phyloP scores from a whole-genome alignment of 495 filamentous ascomycete genomes.

The Acidiella bohemica region DNA sequence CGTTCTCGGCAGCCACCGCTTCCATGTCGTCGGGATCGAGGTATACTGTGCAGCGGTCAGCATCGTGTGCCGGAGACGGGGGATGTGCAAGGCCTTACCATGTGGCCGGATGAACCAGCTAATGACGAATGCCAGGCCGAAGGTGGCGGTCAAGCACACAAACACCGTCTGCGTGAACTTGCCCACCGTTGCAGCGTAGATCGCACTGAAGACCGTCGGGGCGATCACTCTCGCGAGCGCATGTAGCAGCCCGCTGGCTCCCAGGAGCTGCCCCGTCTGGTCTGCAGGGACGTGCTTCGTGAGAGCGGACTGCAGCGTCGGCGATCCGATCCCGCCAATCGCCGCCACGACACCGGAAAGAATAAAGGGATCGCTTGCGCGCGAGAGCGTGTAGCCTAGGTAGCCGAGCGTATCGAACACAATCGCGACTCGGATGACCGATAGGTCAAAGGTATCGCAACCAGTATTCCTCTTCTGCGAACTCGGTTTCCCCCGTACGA shows the following conservation, averaged over 20 bases:
- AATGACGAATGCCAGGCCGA: slow-evolving; percentile 48
- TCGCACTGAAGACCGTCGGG: slow-evolving; percentile 67
- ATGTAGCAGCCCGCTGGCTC: slow-evolving; percentile 76
- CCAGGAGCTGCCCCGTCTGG: slow-evolving; percentile 68
- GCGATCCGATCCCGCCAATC: slow-evolving; percentile 70
- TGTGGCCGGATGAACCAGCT: slow-evolving; percentile 59
- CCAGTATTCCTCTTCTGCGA: slow-evolving; percentile 41
- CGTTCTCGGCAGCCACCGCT: too few relatives aligned
- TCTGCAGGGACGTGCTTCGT: slow-evolving; percentile 85
- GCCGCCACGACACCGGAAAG: slow-evolving; percentile 56
- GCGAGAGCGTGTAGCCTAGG: slow-evolving; percentile 53
- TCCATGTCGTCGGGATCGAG: slow-evolving; percentile 4
- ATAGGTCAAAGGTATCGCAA: slow-evolving; percentile 65
- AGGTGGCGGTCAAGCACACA: slow-evolving; percentile 52
- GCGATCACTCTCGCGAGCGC: slow-evolving; percentile 64
- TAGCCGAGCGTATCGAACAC: slow-evolving; percentile 67
- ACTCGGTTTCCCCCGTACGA: slow-evolving; percentile 47
- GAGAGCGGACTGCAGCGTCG: slow-evolving; percentile 65
- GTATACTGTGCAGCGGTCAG: slow-evolving; percentile 1
- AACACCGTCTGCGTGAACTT: slow-evolving; percentile 72
- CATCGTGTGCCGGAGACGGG: neutral
- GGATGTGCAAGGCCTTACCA: slow-evolving; percentile 39
- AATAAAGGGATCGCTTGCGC: slow-evolving; percentile 42
- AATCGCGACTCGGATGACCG: slow-evolving; percentile 61
- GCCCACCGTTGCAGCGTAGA: slow-evolving; percentile 70